Percentiles rank a stretch among this genome's conserved stretches.
Evolutionary conservation across 148 eudicot species (phyloP).

Genomic region (Spergularia marina): DNA sequence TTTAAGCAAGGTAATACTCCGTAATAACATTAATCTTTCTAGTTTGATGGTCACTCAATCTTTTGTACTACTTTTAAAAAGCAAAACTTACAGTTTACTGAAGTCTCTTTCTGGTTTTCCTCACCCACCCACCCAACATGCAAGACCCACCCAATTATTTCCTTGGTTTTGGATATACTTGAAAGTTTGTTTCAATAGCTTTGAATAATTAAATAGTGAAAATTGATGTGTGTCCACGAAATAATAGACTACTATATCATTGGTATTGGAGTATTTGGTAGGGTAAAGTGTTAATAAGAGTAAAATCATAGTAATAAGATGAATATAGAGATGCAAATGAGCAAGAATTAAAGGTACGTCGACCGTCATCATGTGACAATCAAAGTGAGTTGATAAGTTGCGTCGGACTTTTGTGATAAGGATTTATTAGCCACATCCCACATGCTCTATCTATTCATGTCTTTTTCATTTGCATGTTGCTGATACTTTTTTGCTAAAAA

Average conservation of each 20-base stretch:
- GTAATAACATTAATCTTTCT: neutral
- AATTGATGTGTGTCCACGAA: no score
- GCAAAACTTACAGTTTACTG: neutral
- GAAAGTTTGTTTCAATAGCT: neutral
- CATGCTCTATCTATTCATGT: neutral
- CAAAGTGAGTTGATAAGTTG: neutral
- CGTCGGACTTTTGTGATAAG: no score
- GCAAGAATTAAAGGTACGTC: neutral
- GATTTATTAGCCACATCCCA: neutral
- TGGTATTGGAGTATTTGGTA: neutral
- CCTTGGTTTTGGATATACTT: neutral
- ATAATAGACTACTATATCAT: no score
- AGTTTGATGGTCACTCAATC: neutral
- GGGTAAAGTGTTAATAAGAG: neutral
- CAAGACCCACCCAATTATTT: slow-evolving; percentile 2
- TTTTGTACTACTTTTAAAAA: neutral
- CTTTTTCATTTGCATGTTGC: no score
- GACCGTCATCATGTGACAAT: slow-evolving; percentile 4
- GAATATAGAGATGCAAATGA: neutral
- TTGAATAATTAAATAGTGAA: no score
- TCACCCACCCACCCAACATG: slow-evolving; percentile 18
- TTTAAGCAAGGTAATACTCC: no score
- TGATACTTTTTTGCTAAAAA: no score
- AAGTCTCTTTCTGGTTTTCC: neutral
- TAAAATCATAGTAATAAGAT: no score